Base-by-base conservation (phyloP, 2,329 filamentous ascomycete genomes). In the Diaporthe aspalathi region DNA sequence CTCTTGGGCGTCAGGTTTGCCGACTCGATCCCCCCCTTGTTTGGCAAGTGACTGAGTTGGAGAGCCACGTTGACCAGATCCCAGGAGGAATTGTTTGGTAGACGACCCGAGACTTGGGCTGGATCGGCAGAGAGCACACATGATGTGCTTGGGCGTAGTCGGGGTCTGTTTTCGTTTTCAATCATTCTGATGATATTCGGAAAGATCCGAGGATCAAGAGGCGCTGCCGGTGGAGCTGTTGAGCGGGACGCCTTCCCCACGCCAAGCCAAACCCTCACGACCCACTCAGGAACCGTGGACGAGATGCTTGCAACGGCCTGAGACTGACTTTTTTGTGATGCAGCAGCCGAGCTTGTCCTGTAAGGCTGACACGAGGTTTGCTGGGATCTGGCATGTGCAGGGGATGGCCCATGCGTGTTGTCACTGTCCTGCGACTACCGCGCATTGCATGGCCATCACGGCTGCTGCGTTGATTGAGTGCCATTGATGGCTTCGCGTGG, bases 11-110 rank as follows among this genome's bases (percentile, higher is more conserved):
- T 29, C 43, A 38, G n/a, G 9, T 2, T 68, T 20, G 53, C 8
- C 52, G 8, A 54, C 27, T 12, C 52, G 52, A 20, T 57, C n/a
- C n/a, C 40, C 7, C 53, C 66, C 66, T 60, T 68, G 3, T 49
- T 56, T 50, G 52, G 53, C 17, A 57, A 20, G 53, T 38, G 40
- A 57, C 52, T 27, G 24, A 60, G 66, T 5, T 52, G 66, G 35
- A 56, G 5, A n/a, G 66, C 40, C 43, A 57, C 27, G 29, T n/a
- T 29, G 29, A 6, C 53, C 20, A 38, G 32, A 24, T 17, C 17
- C 12, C 20, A 29, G 24, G 6, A 54, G 9, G 14, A 35, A 20
- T 17, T 4, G 12, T n/a, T 38, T 5, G 24, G 27, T 45, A 22
- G 14, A 12, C 7, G 40, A 16, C 40, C n/a, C 22, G 49, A 45